Evolutionary conservation across 106 monocot genomes (phyloP).

Genomic region (Apostasia ramifera): DNA sequence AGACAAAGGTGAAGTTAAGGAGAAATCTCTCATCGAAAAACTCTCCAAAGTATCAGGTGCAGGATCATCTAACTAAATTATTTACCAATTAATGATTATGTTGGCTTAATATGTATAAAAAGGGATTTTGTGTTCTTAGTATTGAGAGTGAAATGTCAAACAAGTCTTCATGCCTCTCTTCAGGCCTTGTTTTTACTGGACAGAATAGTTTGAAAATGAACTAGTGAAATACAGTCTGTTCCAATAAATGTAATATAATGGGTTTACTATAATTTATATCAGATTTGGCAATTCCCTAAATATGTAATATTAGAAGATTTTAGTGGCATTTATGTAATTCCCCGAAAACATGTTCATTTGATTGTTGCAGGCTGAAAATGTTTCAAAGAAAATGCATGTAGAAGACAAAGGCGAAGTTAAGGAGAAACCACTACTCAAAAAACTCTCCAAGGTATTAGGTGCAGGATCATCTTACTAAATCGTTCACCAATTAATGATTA

Average conservation of each 20-base stretch:
- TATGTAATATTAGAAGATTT: no score
- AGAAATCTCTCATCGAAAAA: slow-evolving; percentile 29
- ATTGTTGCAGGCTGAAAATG: slow-evolving; percentile 24
- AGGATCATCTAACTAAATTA: not conserved
- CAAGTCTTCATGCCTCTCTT: no score
- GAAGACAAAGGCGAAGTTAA: slow-evolving; percentile 12
- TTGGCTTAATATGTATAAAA: no score
- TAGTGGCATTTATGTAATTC: not conserved
- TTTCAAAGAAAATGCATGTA: slow-evolving; percentile 25
- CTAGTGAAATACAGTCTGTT: no score
- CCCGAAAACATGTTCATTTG: not conserved
- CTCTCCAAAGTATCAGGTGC: slow-evolving; percentile 27
- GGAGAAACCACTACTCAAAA: slow-evolving; percentile 29
- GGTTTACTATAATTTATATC: no score
- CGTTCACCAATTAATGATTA: no score
- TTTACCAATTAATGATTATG: not conserved
- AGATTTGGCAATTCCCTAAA: no score
- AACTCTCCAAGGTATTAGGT: slow-evolving; percentile 31
- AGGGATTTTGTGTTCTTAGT: no score
- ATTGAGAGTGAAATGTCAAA: no score
- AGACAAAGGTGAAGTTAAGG: slow-evolving; percentile 9
- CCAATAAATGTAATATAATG: no score
- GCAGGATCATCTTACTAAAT: not conserved
- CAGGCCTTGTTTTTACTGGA: no score
- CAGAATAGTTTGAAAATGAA: no score